A percentile compares a stretch with the other conserved stretches of the same genome.
Conservation (phyloP, 352 stramenopile genomes). For the Blastocystis sp. region DNA sequence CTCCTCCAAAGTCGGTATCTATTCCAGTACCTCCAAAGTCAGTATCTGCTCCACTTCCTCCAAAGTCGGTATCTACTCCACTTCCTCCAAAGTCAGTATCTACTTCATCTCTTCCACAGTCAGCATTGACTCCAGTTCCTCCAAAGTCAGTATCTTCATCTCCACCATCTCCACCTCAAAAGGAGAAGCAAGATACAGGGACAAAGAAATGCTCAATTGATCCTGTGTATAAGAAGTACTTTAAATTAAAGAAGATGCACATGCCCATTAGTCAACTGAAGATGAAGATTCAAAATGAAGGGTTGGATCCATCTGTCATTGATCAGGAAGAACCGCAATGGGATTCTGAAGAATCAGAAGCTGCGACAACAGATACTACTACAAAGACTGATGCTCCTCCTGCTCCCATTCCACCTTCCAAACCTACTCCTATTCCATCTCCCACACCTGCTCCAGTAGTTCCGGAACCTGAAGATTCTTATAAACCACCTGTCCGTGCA, state of each 20-base stretch:
- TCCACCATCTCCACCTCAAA: constrained; percentile 64
- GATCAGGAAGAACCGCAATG: constrained; percentile 71
- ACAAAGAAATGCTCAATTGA: constrained; percentile 65
- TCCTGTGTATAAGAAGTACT: constrained; percentile 76
- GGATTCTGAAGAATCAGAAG: background rate
- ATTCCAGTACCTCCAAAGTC: background rate
- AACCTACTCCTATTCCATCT: background rate
- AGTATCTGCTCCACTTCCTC: constrained; percentile 70
- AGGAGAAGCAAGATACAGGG: background rate
- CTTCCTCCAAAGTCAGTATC: constrained; percentile 63
- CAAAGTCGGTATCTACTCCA: constrained; percentile 64
- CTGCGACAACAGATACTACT: background rate
- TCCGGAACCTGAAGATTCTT: constrained; percentile 11
- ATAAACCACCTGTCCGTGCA: background rate
- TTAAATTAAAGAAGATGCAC: constrained; percentile 76
- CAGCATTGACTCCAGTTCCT: background rate
- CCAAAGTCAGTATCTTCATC: constrained; percentile 67
- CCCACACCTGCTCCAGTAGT: background rate
- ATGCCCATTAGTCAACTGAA: constrained; percentile 78
- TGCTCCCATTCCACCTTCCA: background rate
- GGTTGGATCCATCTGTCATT: constrained; percentile 71
- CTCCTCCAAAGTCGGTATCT: background rate
- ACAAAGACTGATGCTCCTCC: background rate
- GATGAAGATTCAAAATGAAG: constrained; percentile 77
- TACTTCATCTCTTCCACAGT: background rate